Evolutionary conservation across 371 early-diverging fungal genomes (phyloP).

Genomic region (Capillidium rhysosporum): DNA sequence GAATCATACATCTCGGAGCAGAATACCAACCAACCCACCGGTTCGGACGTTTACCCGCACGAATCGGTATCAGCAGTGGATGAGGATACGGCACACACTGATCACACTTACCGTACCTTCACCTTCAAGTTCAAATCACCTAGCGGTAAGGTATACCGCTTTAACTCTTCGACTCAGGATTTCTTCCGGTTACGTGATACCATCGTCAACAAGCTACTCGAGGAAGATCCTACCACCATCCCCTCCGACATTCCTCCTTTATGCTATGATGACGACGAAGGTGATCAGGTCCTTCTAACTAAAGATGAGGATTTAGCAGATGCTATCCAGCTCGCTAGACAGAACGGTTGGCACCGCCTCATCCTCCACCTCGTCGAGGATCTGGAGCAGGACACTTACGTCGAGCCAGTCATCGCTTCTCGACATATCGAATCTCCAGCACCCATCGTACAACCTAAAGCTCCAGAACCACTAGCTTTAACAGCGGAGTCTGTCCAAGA

Average conservation of each 20-base stretch:
- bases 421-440: no score
- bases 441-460: neutral
- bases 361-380: constrained; percentile 15
- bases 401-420: neutral
- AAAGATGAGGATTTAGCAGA: constrained; percentile 45
- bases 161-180: constrained; percentile 27
- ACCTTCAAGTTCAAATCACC: constrained; percentile 59
- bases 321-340: constrained; percentile 48
- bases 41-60: constrained; percentile 19
- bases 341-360: constrained; percentile 28
- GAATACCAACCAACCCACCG: constrained; percentile 8
- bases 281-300: constrained; percentile 42
- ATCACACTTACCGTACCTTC: constrained; percentile 18
- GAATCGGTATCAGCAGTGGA: constrained; percentile 30
- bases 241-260: constrained; percentile 17
- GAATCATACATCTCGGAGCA: constrained; percentile 28
- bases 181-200: constrained; percentile 20
- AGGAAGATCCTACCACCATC: constrained; percentile 17
- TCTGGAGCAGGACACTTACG: neutral
- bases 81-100: constrained; percentile 17
- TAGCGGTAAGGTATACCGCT: constrained; percentile 40
- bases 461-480: neutral
- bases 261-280: constrained; percentile 60
- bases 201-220: constrained; percentile 12
- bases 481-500: neutral